A percentile compares a stretch with the other conserved stretches of the same genome.
These are phyloP conservation scores for Vitellaria paradoxa DNA, from an alignment of 179 eudicot species.

Conservation along the genomic window DNA sequence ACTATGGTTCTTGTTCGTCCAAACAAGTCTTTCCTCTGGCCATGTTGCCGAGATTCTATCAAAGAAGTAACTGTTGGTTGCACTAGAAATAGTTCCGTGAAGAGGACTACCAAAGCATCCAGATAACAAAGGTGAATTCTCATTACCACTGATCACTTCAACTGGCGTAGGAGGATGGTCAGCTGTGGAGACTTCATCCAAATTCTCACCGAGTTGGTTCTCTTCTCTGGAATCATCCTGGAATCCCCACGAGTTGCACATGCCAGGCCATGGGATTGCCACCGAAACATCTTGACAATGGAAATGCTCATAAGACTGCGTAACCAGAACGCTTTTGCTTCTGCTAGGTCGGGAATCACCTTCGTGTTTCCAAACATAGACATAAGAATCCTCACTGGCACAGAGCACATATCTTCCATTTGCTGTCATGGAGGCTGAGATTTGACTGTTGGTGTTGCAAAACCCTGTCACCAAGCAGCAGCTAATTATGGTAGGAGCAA, in stretches of 20 bases:
- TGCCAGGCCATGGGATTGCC: conserved; percentile 94
- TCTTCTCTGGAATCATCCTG: conserved; percentile 14
- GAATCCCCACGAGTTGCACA: conserved; percentile 15
- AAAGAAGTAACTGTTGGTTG: conserved; percentile 68
- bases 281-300: conserved; percentile 82
- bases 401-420: conserved; percentile 75
- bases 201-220: neutral
- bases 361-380: conserved; percentile 87
- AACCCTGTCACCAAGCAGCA: conserved; percentile 47
- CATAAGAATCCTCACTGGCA: conserved; percentile 90
- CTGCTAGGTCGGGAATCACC: conserved; percentile 66
- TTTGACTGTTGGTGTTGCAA: conserved; percentile 86
- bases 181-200: conserved; percentile 26
- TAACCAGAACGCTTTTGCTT: conserved; percentile 63
- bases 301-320: conserved; percentile 74
- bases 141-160: conserved; percentile 47
- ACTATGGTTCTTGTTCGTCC: conserved; percentile 47
- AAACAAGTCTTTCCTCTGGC: conserved; percentile 88
- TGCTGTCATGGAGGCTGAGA: conserved; percentile 73
- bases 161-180: conserved; percentile 73
- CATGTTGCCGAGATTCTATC: conserved; percentile 85
- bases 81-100: conserved; percentile 57
- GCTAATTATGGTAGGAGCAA: neutral
- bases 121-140: conserved; percentile 48
- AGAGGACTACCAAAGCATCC: conserved; percentile 53